Base-by-base conservation (phyloP, 164 flowering plant species). In the Berberis vulgaris region DNA sequence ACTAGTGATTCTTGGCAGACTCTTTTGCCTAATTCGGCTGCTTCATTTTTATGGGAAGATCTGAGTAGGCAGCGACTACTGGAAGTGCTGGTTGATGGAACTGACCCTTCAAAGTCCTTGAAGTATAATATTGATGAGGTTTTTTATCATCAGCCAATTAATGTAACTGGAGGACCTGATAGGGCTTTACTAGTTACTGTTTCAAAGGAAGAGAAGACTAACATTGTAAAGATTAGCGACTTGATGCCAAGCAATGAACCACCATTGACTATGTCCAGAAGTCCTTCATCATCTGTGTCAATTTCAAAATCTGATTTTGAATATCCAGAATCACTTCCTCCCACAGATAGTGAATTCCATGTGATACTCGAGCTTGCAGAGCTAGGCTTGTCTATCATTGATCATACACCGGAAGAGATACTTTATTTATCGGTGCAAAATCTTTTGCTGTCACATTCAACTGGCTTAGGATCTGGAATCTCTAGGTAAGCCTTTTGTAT, bases 321-420 rank as follows among this genome's bases (percentile, higher is more conserved):
- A 49, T 69, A 69, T 55, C 77, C 78, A 59, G 74, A 73, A 50
- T 61, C 82, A 63, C 54, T 65, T 41, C 61, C 81, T 9, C 45
- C 71, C 38, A 49, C 85, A 53, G 85, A 78, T 60, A 66, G 76
- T 77, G 99, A 95, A 74, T 83, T 86, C 72, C 97, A 95, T 78
- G 66, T 85, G 52, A 75, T 76, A 62, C 66, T 91, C 59, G 99
- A 95, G 74, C 77, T 95, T 64, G 79, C 89, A 45, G 99, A 95
- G 77, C 86, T 95, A 67, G 99, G 99, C 1, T 45, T 95, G 62
- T 95, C 99, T 8, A 54, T 95, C 68, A 71, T 89, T 73, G 99
- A 95, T 76, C 97, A 91, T 82, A 89, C 99, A 57, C 99, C 99
- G 41, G 99, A 95, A 73, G 99, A 95, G 82, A 95, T 95, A 73